Conservation (phyloP, 2,329 filamentous ascomycete genomes). For the Xylariaceae sp. region DNA sequence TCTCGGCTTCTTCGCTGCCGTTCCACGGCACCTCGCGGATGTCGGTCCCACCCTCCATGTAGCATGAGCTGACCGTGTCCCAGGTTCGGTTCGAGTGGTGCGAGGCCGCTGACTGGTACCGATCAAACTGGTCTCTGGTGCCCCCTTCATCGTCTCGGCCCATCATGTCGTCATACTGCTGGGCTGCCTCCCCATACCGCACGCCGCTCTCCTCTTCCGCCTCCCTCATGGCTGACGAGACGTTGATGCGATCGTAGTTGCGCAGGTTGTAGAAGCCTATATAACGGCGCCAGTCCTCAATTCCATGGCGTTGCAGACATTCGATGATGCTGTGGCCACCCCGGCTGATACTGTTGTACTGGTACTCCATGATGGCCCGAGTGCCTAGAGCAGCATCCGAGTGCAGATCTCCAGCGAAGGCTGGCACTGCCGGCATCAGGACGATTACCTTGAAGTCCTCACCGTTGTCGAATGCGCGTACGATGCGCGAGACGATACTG, state of each 20-base stretch:
- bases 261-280: constrained; percentile 81
- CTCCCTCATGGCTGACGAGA: constrained; percentile 50
- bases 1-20: constrained; percentile 47
- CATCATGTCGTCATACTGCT: constrained; percentile 53
- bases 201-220: constrained; percentile 59
- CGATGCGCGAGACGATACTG: constrained; percentile 69
- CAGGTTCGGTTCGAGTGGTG: constrained; percentile 50
- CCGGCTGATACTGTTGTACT: constrained; percentile 72
- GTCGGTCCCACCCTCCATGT: constrained; percentile 71
- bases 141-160: constrained; percentile 24
- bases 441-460: constrained; percentile 69
- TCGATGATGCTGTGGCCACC: constrained; percentile 74
- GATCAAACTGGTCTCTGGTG: constrained; percentile 42
- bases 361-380: constrained; percentile 81
- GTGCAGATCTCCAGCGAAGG: constrained; percentile 73
- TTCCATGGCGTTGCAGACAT: constrained; percentile 53
- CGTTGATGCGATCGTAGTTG: constrained; percentile 79
- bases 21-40: constrained; percentile 53
- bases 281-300: constrained; percentile 61
- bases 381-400: constrained; percentile 67
- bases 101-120: constrained; percentile 65
- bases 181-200: constrained; percentile 57
- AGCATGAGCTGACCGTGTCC: constrained; percentile 72
- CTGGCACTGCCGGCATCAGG: constrained; percentile 72
- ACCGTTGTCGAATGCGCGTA: constrained; percentile 58